These are phyloP conservation scores for Picochlorum sp. DNA, from an alignment of 139 green algal genomes.

Conservation along the genomic window DNA sequence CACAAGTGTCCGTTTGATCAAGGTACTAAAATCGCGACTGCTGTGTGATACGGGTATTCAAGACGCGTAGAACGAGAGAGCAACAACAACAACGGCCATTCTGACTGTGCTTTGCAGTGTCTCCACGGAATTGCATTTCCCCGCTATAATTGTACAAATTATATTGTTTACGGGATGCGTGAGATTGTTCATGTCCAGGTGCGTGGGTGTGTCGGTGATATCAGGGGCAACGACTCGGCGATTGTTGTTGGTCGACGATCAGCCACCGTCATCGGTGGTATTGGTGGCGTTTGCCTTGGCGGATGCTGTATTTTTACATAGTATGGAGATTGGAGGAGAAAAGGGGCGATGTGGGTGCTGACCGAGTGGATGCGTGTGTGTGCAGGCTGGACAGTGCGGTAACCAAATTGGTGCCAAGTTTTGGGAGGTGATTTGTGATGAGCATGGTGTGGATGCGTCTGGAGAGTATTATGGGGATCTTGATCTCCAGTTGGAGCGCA, in stretches of 20 bases:
- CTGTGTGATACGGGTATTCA: no score
- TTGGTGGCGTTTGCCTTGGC: neutral
- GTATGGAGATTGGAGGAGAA: neutral
- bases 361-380: no score
- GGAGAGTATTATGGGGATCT: conserved; percentile 69
- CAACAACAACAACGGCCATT: neutral
- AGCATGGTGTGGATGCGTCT: conserved; percentile 58
- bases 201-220: neutral
- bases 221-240: neutral
- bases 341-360: neutral
- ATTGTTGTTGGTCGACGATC: neutral
- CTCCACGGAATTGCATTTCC: no score
- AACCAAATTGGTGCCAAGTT: conserved; percentile 84
- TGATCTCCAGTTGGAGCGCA: conserved; percentile 90
- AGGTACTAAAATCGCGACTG: no score
- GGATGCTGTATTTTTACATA: neutral
- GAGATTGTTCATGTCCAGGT: conserved; percentile 77
- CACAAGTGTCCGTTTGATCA: no score
- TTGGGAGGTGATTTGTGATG: conserved; percentile 72
- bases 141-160: no score
- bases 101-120: no score
- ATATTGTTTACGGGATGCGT: conserved; percentile 40
- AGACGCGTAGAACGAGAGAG: conserved; percentile 3
- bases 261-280: neutral
- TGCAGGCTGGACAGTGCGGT: conserved; percentile 74